A percentile compares a stretch with the other conserved stretches of the same genome.
phyloP scores from a whole-genome alignment of 305 asterid genomes.

The Plantago lanceolata region DNA sequence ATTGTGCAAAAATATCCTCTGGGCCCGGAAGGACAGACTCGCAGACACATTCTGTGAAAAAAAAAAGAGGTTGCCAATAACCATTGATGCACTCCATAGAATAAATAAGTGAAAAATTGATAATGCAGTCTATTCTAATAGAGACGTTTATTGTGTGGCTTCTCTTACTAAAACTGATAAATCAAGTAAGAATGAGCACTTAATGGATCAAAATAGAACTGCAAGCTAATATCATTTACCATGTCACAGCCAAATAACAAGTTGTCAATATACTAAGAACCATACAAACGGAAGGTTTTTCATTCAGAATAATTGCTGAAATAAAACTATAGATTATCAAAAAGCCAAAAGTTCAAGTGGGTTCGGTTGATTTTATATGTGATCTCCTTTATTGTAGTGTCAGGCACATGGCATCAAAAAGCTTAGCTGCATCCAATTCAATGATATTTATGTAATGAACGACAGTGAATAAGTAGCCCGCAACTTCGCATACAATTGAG shows the following conservation, averaged over 20 bases:
- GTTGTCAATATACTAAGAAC: too few relatives aligned
- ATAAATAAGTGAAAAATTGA: constrained; percentile 5
- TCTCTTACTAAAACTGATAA: constrained; percentile 1
- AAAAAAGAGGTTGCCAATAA: constrained; percentile 19
- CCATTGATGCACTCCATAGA: constrained; percentile 14
- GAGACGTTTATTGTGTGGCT: constrained; percentile 1
- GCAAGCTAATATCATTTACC: neutral
- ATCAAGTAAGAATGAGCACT: neutral
- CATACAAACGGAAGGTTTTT: too few relatives aligned
- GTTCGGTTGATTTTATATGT: too few relatives aligned
- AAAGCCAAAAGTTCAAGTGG: too few relatives aligned
- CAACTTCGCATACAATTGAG: too few relatives aligned
- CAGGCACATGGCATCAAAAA: too few relatives aligned
- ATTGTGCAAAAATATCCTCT: constrained; percentile 89
- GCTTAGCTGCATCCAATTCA: neutral
- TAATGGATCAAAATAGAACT: neutral
- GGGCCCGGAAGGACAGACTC: constrained; percentile 90
- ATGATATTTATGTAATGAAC: neutral
- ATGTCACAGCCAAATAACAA: too few relatives aligned
- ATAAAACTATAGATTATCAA: too few relatives aligned
- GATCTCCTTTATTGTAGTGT: too few relatives aligned
- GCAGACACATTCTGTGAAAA: constrained; percentile 74
- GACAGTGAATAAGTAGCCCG: neutral
- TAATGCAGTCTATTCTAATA: neutral
- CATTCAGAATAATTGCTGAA: too few relatives aligned